phyloP scores from a whole-genome alignment of 805 yeast species.

The Ascoidea asiatica region DNA sequence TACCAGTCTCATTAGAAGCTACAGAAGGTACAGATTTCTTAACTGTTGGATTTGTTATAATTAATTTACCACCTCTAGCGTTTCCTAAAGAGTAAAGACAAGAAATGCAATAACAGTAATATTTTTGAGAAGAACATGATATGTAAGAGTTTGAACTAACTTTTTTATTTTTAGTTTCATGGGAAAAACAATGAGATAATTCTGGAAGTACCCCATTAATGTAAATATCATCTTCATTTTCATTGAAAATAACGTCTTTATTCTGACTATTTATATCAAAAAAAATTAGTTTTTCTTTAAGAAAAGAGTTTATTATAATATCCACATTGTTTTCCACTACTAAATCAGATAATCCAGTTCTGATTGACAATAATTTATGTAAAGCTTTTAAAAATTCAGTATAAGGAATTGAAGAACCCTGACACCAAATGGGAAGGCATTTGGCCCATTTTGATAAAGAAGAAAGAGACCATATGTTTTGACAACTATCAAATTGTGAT shows the following conservation, averaged over 20 bases:
- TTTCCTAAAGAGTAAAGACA: too few relatives aligned
- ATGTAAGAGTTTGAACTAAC: constrained; percentile 4
- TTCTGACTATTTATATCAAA: constrained; percentile 13
- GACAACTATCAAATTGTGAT: constrained; percentile 35
- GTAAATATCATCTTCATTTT: constrained; percentile 18
- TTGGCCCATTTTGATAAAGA: constrained; percentile 43
- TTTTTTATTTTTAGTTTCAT: constrained; percentile 5
- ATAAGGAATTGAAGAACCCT: constrained; percentile 32
- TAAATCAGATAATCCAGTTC: constrained; percentile 35
- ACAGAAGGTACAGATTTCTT: constrained; percentile 2
- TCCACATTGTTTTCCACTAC: constrained; percentile 38
- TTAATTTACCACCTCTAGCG: constrained; percentile 5
- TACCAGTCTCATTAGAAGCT: neutral
- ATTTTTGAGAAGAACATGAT: constrained; percentile 1
- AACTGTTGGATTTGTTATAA: constrained; percentile 2
- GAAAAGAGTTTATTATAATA: constrained; percentile 29
- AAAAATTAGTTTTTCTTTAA: constrained; percentile 27
- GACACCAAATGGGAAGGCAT: constrained; percentile 37
- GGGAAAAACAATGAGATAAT: constrained; percentile 19
- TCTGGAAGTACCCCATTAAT: constrained; percentile 23
- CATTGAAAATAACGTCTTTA: constrained; percentile 9
- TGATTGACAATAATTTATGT: constrained; percentile 34
- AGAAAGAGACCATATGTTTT: constrained; percentile 30
- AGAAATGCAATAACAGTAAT: constrained; percentile 6
- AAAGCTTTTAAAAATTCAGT: constrained; percentile 41